Evolutionary conservation across 2,329 filamentous ascomycete species (phyloP).

Genomic region (Penicillium griseofulvum): DNA sequence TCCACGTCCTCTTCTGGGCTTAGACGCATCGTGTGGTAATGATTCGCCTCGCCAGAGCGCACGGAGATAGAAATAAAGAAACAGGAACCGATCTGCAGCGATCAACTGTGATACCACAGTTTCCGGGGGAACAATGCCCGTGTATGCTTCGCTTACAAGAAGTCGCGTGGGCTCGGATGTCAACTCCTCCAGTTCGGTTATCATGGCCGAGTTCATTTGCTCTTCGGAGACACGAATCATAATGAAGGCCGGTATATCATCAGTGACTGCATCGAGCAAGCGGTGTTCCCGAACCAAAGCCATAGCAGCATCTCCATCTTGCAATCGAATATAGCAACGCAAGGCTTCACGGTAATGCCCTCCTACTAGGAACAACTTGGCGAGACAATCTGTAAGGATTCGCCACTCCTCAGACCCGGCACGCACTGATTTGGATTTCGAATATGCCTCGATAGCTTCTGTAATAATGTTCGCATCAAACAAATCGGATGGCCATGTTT

Average conservation of each 20-base stretch:
- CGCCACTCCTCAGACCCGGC: slow-evolving; percentile 85
- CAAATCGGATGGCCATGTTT: slow-evolving; percentile 78
- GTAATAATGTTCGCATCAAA: slow-evolving; percentile 77
- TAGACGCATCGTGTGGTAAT: slow-evolving; percentile 42
- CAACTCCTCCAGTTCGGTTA: slow-evolving; percentile 71
- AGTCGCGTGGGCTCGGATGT: slow-evolving; percentile 81
- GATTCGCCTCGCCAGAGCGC: slow-evolving; percentile 78
- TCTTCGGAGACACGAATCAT: slow-evolving; percentile 76
- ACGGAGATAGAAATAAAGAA: slow-evolving; percentile 88
- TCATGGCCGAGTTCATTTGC: slow-evolving; percentile 62
- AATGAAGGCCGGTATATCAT: slow-evolving; percentile 88
- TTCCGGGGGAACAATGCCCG: slow-evolving; percentile 76
- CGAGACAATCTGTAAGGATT: slow-evolving; percentile 81
- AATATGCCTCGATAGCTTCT: slow-evolving; percentile 75
- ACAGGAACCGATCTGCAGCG: slow-evolving; percentile 64
- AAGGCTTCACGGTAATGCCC: slow-evolving; percentile 81
- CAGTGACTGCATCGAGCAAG: slow-evolving; percentile 81
- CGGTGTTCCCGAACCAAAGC: slow-evolving; percentile 81
- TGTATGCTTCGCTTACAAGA: slow-evolving; percentile 85
- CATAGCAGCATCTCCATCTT: slow-evolving; percentile 89
- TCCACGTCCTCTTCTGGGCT: slow-evolving; percentile 36
- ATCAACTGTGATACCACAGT: slow-evolving; percentile 77
- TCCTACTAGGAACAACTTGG: slow-evolving; percentile 77
- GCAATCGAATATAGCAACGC: slow-evolving; percentile 81
- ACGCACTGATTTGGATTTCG: slow-evolving; percentile 70